These are phyloP conservation scores for Colletotrichum sp. DNA, from an alignment of 2,329 filamentous ascomycete genomes.

Conservation along the genomic window DNA sequence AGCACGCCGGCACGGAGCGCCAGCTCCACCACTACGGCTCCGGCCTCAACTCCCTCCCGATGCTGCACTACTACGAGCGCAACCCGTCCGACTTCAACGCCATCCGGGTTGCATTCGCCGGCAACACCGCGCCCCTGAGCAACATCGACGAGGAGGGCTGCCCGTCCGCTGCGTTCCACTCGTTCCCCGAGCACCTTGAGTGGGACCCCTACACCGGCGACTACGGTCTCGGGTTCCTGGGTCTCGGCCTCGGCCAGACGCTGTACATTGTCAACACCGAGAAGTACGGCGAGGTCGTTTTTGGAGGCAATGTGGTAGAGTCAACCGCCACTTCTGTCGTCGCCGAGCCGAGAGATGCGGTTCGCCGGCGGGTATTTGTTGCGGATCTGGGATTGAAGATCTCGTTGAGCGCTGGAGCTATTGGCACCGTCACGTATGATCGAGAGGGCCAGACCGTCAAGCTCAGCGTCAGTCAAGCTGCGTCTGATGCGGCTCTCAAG, in stretches of 20 bases:
- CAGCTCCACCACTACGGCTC: constrained; percentile 68
- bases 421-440: constrained; percentile 26
- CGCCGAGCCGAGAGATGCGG: constrained; percentile 49
- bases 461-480: neutral
- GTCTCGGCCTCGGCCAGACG: constrained; percentile 52
- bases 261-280: constrained; percentile 53
- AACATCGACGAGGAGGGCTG: constrained; percentile 63
- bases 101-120: constrained; percentile 59
- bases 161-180: constrained; percentile 61
- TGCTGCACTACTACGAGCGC: constrained; percentile 56
- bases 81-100: constrained; percentile 52
- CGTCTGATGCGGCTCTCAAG: neutral
- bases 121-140: constrained; percentile 55
- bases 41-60: constrained; percentile 59
- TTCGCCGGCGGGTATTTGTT: constrained; percentile 53
- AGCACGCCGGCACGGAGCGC: constrained; percentile 46
- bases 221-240: constrained; percentile 61
- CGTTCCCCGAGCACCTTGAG: constrained; percentile 57
- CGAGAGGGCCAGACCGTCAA: neutral
- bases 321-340: constrained; percentile 25
- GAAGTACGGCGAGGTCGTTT: constrained; percentile 51
- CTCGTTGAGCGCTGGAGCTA: constrained; percentile 45
- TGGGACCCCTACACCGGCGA: constrained; percentile 65
- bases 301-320: constrained; percentile 47
- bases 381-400: constrained; percentile 45